A percentile compares a stretch with the other conserved stretches of the same genome.
These are phyloP conservation scores for Wickerhamiella azymoides DNA, from an alignment of 805 yeast genomes.

Conservation along the genomic window DNA sequence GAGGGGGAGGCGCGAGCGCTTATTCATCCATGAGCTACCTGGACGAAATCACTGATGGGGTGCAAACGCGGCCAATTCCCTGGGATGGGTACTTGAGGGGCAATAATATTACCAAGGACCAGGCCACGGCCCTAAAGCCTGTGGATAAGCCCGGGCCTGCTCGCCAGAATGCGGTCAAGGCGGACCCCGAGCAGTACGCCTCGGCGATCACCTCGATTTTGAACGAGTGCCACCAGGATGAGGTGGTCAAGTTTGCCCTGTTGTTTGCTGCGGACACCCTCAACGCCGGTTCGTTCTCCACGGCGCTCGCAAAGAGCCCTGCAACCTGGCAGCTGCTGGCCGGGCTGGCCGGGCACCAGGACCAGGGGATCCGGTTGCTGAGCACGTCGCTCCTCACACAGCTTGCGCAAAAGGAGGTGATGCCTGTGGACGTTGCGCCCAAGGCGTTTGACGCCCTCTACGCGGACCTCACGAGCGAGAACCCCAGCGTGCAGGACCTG, in stretches of 20 bases:
- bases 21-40: constrained; percentile 15
- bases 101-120: constrained; percentile 48
- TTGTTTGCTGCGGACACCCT: constrained; percentile 41
- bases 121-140: constrained; percentile 46
- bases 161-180: constrained; percentile 21
- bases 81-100: constrained; percentile 86
- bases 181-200: constrained; percentile 39
- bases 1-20: no score
- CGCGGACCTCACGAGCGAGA: constrained; percentile 26
- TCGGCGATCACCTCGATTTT: constrained; percentile 41
- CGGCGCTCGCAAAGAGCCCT: constrained; percentile 33
- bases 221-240: constrained; percentile 41
- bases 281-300: constrained; percentile 20
- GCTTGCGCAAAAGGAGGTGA: constrained; percentile 28
- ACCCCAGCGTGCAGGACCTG: constrained; percentile 42
- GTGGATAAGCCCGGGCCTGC: constrained; percentile 33
- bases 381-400: constrained; percentile 40
- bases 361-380: constrained; percentile 43
- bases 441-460: constrained; percentile 23
- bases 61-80: constrained; percentile 69
- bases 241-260: constrained; percentile 49
- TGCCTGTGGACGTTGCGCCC: constrained; percentile 27
- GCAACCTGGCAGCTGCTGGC: constrained; percentile 30
- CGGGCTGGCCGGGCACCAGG: constrained; percentile 35
- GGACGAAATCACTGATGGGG: constrained; percentile 34